Conservation (phyloP, 768 basidiomycete species). For the Leccinum subgranulosum region DNA sequence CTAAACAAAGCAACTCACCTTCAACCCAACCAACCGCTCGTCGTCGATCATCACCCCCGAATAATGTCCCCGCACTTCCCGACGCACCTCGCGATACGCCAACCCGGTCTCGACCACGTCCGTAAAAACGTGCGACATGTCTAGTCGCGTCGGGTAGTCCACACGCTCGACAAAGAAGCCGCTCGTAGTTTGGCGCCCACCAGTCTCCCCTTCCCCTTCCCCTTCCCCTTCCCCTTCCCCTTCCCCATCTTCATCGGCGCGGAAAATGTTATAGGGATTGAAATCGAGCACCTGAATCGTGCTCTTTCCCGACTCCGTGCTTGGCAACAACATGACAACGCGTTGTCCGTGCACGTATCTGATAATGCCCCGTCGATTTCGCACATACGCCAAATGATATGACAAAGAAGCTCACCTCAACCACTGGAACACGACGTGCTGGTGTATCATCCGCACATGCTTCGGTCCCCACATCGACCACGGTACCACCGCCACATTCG, state of each 20-base stretch:
- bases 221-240: too few relatives aligned
- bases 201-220: background rate
- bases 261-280: conserved; percentile 17
- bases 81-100: conserved; percentile 31
- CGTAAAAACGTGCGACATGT: conserved; percentile 21
- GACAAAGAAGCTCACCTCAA: conserved; percentile 25
- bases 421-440: conserved; percentile 36
- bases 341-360: conserved; percentile 45
- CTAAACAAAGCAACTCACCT: conserved; percentile 24
- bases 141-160: conserved; percentile 8
- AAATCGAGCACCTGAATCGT: conserved; percentile 31
- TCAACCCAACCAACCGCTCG: conserved; percentile 38
- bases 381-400: background rate
- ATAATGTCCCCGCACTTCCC: conserved; percentile 27
- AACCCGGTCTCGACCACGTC: conserved; percentile 25
- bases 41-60: conserved; percentile 44
- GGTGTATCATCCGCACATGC: conserved; percentile 33
- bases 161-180: background rate
- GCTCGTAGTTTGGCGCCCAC: background rate
- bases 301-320: conserved; percentile 4
- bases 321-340: conserved; percentile 28
- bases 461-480: conserved; percentile 42
- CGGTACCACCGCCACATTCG: conserved; percentile 3
- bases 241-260: background rate
- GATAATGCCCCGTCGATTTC: background rate